Percentiles rank a stretch among this genome's conserved stretches.
Evolutionary conservation across 2,329 filamentous ascomycete genomes (phyloP).

Genomic region (Colletotrichum lindemuthianum): DNA sequence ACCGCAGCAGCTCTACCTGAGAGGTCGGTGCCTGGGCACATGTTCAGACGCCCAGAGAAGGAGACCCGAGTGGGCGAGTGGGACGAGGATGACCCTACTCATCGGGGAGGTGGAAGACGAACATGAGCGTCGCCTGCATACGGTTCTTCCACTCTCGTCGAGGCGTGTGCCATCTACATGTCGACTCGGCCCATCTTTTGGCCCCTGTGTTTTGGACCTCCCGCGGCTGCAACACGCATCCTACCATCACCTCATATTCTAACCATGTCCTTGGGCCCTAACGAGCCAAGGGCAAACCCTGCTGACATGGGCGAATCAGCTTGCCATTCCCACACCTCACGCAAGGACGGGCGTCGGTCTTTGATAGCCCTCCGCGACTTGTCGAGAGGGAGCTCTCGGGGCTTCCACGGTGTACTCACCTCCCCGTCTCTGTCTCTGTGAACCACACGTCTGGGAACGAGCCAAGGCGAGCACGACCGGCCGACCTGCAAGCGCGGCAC

Average conservation of each 20-base stretch:
- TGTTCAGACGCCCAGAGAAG: conserved; percentile 26
- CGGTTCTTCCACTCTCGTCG: conserved; percentile 2
- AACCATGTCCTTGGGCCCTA: conserved; percentile 34
- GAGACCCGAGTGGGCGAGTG: conserved; percentile 11
- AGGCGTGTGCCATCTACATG: background rate
- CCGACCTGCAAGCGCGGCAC: conserved; percentile 15
- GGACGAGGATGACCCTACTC: conserved; percentile 21
- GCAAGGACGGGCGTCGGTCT: conserved; percentile 33
- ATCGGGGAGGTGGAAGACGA: background rate
- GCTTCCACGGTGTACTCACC: conserved; percentile 1
- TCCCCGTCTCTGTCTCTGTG: conserved; percentile 6
- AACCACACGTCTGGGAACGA: conserved; percentile 23
- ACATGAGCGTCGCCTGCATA: conserved; percentile 5
- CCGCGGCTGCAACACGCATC: conserved; percentile 29
- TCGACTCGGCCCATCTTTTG: conserved; percentile 26
- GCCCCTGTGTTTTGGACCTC: conserved; percentile 30
- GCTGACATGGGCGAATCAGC: conserved; percentile 8
- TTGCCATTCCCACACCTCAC: conserved; percentile 11
- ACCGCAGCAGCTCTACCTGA: conserved; percentile 24
- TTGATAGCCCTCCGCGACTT: conserved; percentile 28
- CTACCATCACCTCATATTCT: conserved; percentile 30
- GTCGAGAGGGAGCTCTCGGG: conserved; percentile 20
- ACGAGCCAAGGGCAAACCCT: conserved; percentile 30
- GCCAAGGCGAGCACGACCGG: conserved; percentile 10
- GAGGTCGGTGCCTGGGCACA: conserved; percentile 22